A percentile compares a stretch with the other conserved stretches of the same genome.
Conservation (phyloP, 495 filamentous ascomycete genomes). For the Aspergillus avenaceus region DNA sequence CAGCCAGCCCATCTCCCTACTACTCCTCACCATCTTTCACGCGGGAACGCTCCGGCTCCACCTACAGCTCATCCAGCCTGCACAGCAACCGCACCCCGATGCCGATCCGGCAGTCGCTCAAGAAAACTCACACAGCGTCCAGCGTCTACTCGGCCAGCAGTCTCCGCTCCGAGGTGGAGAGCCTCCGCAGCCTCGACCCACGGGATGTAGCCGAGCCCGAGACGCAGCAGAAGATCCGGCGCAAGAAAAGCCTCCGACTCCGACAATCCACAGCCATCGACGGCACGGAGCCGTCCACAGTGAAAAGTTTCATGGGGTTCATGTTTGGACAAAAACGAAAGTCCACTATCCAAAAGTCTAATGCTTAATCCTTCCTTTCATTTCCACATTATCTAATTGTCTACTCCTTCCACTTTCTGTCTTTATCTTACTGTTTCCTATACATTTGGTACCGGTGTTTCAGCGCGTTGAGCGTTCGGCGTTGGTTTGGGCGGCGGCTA, state of each 20-base stretch:
- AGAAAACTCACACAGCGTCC: constrained; percentile 53
- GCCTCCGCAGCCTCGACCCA: constrained; percentile 30
- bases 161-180: constrained; percentile 55
- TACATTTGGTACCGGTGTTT: too few species aligned
- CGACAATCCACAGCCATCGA: constrained; percentile 10
- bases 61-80: constrained; percentile 24
- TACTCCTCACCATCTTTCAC: constrained; percentile 14
- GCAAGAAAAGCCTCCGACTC: constrained; percentile 20
- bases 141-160: constrained; percentile 70
- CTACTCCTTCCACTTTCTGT: neutral
- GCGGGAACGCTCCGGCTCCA: constrained; percentile 20
- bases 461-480: too few species aligned
- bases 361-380: constrained; percentile 25
- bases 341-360: constrained; percentile 19
- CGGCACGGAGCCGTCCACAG: constrained; percentile 10
- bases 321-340: constrained; percentile 28
- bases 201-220: constrained; percentile 5
- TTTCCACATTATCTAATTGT: neutral
- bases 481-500: too few species aligned
- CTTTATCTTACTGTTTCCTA: neutral
- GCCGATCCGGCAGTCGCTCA: constrained; percentile 24
- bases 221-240: constrained; percentile 6
- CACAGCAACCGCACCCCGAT: constrained; percentile 20
- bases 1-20: constrained; percentile 16
- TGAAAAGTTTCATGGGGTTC: constrained; percentile 35